Conservation (phyloP, 2,329 filamentous ascomycete genomes). For the Claviceps sorghi region DNA sequence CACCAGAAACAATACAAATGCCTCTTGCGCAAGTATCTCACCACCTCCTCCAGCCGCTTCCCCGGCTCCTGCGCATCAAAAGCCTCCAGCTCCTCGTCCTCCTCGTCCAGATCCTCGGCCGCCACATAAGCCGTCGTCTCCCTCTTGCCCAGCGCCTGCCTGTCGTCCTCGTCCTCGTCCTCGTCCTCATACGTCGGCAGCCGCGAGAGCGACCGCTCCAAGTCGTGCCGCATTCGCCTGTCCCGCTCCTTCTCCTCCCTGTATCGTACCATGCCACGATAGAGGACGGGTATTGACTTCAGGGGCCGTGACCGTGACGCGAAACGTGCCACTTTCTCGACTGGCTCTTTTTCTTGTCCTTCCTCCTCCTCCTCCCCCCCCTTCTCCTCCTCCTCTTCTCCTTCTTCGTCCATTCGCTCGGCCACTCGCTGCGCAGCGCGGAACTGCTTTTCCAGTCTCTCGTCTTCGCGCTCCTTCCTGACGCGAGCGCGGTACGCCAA, state of each 20-base stretch:
- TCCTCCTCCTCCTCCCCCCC: slow-evolving; percentile 21
- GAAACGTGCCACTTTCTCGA: slow-evolving; percentile 18
- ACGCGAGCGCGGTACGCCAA: slow-evolving; percentile 61
- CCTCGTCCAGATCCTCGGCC: slow-evolving; percentile 58
- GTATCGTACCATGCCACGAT: slow-evolving; percentile 57
- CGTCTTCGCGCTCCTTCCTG: slow-evolving; percentile 53
- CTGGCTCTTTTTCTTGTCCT: slow-evolving; percentile 5
- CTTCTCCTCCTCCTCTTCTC: slow-evolving; percentile 35
- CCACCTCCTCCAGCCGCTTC: slow-evolving; percentile 52
- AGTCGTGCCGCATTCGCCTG: slow-evolving; percentile 45
- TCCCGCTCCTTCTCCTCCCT: slow-evolving; percentile 59
- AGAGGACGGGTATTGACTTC: slow-evolving; percentile 61
- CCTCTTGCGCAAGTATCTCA: slow-evolving; percentile 54
- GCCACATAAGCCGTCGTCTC: slow-evolving; percentile 37
- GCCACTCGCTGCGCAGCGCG: slow-evolving; percentile 69
- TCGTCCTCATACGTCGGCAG: slow-evolving; percentile 55
- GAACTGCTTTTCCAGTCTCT: slow-evolving; percentile 53
- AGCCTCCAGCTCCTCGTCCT: slow-evolving; percentile 65
- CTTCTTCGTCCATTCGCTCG: slow-evolving; percentile 58
- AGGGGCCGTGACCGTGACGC: slow-evolving; percentile 24
- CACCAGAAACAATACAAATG: slow-evolving; percentile 94
- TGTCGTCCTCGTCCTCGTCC: slow-evolving; percentile 60
- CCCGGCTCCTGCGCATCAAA: slow-evolving; percentile 56
- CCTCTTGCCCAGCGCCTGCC: slow-evolving; percentile 48
- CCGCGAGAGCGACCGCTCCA: slow-evolving; percentile 48